Percentiles rank a stretch among this genome's conserved stretches.
These are phyloP conservation scores for Suillus tomentosus DNA, from an alignment of 768 basidiomycete species.

Conservation along the genomic window DNA sequence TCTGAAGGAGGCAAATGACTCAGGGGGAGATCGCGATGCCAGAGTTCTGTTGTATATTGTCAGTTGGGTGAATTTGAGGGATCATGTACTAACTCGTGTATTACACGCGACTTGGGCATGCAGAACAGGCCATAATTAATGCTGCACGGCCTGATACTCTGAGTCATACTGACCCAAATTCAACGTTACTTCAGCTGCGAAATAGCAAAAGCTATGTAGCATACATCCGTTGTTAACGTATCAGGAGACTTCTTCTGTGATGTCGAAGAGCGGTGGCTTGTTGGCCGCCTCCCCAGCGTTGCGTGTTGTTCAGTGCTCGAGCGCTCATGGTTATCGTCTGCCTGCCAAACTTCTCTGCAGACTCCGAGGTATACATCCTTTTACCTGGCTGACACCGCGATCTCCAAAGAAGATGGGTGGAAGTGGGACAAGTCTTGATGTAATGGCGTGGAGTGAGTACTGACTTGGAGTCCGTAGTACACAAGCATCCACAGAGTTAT, in stretches of 20 bases:
- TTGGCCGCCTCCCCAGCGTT: too few relatives aligned
- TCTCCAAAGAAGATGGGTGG: background rate
- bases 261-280: too few relatives aligned
- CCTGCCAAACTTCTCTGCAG: background rate
- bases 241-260: background rate
- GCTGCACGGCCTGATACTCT: background rate
- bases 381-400: background rate
- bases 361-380: background rate
- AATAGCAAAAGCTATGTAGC: too few relatives aligned
- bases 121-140: background rate
- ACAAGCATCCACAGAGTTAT: too few relatives aligned
- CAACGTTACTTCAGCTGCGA: background rate
- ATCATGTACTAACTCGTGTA: too few relatives aligned
- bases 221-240: background rate
- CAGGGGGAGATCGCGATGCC: background rate
- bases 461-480: too few relatives aligned
- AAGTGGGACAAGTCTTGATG: background rate
- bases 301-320: background rate
- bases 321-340: background rate
- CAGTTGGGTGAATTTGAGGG: background rate
- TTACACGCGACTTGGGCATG: background rate
- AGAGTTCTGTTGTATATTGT: background rate
- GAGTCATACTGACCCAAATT: background rate
- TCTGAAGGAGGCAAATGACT: background rate
- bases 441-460: too few relatives aligned